Evolutionary conservation across 129 eudicot species (phyloP).

Genomic region (Flaveria sonorensis): DNA sequence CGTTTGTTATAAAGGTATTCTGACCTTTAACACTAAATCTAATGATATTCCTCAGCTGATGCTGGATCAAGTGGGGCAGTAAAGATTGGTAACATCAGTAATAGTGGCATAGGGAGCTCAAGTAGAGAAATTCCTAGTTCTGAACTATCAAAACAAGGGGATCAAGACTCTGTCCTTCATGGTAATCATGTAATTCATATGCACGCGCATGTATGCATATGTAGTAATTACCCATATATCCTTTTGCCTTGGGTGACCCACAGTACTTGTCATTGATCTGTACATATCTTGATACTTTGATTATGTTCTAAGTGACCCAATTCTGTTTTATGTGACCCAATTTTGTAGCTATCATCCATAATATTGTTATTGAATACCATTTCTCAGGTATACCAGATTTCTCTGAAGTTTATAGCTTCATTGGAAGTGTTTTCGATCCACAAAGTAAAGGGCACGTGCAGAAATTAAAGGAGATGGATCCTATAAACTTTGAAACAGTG

Average conservation of each 20-base stretch:
- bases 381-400: slow-evolving; percentile 83
- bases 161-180: slow-evolving; percentile 52
- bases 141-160: slow-evolving; percentile 57
- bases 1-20: slow-evolving; percentile 15
- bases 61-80: slow-evolving; percentile 56
- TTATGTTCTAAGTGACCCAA: background rate
- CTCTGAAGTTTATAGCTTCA: slow-evolving; percentile 93
- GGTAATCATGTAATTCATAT: slow-evolving; percentile 45
- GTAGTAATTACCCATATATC: too few relatives aligned
- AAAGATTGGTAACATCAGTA: slow-evolving; percentile 45
- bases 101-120: slow-evolving; percentile 59
- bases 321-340: background rate
- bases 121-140: slow-evolving; percentile 51
- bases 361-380: background rate
- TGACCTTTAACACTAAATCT: slow-evolving; percentile 20
- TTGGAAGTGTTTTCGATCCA: slow-evolving; percentile 98
- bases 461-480: slow-evolving; percentile 99
- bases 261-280: background rate
- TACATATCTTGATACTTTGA: background rate
- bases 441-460: slow-evolving; percentile 75
- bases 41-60: slow-evolving; percentile 57
- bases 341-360: background rate
- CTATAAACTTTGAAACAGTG: slow-evolving; percentile 96
- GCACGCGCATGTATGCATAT: background rate
- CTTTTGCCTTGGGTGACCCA: background rate